Base-by-base conservation (phyloP, 1,284 basidiomycete species). In the Leccinum fuscescens region DNA sequence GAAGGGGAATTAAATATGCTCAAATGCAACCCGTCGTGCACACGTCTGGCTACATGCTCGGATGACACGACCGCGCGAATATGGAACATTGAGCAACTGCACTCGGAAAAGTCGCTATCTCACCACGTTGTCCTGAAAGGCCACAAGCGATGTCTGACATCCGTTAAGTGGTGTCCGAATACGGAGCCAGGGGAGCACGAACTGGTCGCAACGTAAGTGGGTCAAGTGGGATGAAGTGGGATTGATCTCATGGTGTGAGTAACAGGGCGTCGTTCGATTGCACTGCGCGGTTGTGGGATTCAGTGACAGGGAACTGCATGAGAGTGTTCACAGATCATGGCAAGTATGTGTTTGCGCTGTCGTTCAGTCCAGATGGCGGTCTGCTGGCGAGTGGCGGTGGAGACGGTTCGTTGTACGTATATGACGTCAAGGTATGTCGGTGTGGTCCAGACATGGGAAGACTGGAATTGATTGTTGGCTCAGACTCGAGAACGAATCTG, bases 31-130 rank as follows among this genome's bases (percentile, higher is more conserved):
- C 78, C 84, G 12, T 79, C 82, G 35, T 78, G 80, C 35, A 90
- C 87, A 24, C 80, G 82, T 55, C 70, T 94, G 54, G 91, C 90
- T 37, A 89, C 91, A 2, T 90, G 89, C 71, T 90, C 90, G 0
- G 92, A 94, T 69, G 92, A 94, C 65, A 76, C 77, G 59, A 90
- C 88, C 1, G 87, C 88, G 27, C 85, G 89, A 33, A 81, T 94
- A 67, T 94, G 91, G 90, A 82, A 83, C 58, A 74, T 91, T 33
- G 74, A 76, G 54, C 69, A 69, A 17, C 15, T 63, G 15, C 70
- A 71, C 39, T 62, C 65, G 31, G 74, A 72, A 33, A 74, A 74
- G 55, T 54, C 62, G 11, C 52, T 55, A 39, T 48, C 63, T 35
- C 51, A 53, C 67, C 73, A 77, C 6, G 69, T 87, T 20, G 73